Conservation (phyloP, 2,329 filamentous ascomycete species). For the Aaosphaeria pasadenensis region DNA sequence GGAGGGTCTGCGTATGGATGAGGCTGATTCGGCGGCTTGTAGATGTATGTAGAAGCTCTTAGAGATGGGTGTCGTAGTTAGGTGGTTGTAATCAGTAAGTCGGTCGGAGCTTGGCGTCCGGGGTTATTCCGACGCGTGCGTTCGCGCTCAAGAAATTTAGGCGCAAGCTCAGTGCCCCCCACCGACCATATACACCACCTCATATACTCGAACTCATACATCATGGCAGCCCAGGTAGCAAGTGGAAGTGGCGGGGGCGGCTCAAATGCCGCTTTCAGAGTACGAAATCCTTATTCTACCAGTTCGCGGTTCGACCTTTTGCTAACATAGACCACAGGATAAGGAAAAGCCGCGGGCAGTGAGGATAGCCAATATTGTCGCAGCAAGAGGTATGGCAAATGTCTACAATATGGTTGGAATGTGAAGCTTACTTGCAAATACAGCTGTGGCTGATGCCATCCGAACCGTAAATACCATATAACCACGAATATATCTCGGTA, state of each 20-base stretch:
- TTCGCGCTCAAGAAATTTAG: constrained; percentile 9
- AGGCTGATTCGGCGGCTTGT: constrained; percentile 2
- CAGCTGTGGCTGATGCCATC: constrained; percentile 95
- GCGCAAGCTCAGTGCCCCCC: constrained; percentile 8
- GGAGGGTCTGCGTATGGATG: background rate
- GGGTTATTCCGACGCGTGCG: constrained; percentile 8
- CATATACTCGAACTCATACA: constrained; percentile 8
- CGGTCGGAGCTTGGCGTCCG: constrained; percentile 12
- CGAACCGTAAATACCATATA: constrained; percentile 61
- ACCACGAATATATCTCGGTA: constrained; percentile 1
- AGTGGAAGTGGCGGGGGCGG: constrained; percentile 39
- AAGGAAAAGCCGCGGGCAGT: constrained; percentile 99
- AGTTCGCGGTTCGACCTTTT: too few relatives aligned
- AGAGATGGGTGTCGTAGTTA: background rate
- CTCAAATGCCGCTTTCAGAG: constrained; percentile 67
- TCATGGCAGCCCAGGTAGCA: constrained; percentile 33
- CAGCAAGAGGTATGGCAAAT: constrained; percentile 72
- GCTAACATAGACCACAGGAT: constrained; percentile 51
- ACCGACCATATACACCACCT: constrained; percentile 17
- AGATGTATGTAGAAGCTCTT: background rate
- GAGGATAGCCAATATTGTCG: constrained; percentile 92
- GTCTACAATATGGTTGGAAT: constrained; percentile 17
- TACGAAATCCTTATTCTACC: constrained; percentile 20
- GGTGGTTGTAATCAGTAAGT: constrained; percentile 11
- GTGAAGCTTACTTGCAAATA: constrained; percentile 18